Base-by-base conservation (phyloP, 805 yeast genomes). In the Candida parachauliodes region DNA sequence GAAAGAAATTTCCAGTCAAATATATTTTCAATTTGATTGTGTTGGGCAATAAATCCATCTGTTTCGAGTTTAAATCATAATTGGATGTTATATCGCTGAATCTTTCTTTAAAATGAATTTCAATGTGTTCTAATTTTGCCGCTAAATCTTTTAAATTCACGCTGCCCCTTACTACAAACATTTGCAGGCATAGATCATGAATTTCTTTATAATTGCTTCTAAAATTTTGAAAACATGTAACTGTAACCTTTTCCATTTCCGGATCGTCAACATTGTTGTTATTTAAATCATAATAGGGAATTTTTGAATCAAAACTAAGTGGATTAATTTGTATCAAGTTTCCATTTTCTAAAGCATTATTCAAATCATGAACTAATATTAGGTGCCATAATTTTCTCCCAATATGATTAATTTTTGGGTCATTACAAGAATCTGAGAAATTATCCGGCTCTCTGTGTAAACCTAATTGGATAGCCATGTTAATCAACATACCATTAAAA, bases 401-500 rank as follows among this genome's bases (percentile, higher is more conserved):
- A 2, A 79, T 47, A 44, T 76, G 72, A 20, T 69, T 64, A 8
- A 50, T 35, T 39, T 51, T 62, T 20, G 49, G 58, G 25, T 57
- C 57, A 8, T 47, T 43, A 12, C 49, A 46, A 5, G 50, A 34
- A 16, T 50, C 54, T 0, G 53, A 44, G 32, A 57, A 58, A 15
- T 54, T 56, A 29, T 60, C 71, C 0, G 88, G 88, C 45, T 82
- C 88, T 47, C 88, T 66, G 51, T 82, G 81, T 18, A 82, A 51
- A 0, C 88, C 89, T 45, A 81, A 68, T 26, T 81, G 70, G 37
- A 76, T 68, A 0, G 82, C 85, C 83, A 82, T 78, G 49, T 80
- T 86, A 11, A 79, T 58, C 21, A 79, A 62, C 57, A 77, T 68
- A 1, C 81, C 77, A 10, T 73, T 54, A 37, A 74, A 70, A 6